Evolutionary conservation across 257 asterid genomes (phyloP).

Genomic region (Eustoma russellianum): DNA sequence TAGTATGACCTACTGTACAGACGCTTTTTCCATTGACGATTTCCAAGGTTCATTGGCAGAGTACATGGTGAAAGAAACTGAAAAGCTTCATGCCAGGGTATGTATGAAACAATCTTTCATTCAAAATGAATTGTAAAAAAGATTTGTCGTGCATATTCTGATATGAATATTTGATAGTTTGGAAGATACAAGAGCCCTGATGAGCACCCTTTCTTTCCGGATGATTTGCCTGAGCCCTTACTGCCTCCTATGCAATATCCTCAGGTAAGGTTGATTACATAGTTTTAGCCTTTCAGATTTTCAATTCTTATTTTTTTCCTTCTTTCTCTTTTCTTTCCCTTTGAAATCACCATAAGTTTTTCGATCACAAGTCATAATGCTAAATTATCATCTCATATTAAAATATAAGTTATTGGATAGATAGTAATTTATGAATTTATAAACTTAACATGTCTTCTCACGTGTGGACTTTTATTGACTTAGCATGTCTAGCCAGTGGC

Average conservation of each 20-base stretch:
- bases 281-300: too few relatives aligned
- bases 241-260: constrained; percentile 88
- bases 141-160: constrained; percentile 5
- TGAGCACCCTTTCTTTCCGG: constrained; percentile 90
- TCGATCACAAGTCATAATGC: too few relatives aligned
- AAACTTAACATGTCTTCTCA: too few relatives aligned
- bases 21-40: constrained; percentile 59
- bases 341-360: too few relatives aligned
- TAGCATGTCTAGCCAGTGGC: too few relatives aligned
- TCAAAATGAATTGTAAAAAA: neutral
- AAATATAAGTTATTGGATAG: too few relatives aligned
- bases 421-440: too few relatives aligned
- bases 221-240: constrained; percentile 50
- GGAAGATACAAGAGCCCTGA: constrained; percentile 91
- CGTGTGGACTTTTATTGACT: too few relatives aligned
- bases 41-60: constrained; percentile 75
- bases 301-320: too few relatives aligned
- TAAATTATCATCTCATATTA: too few relatives aligned
- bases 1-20: constrained; percentile 54
- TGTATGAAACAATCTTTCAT: constrained; percentile 2
- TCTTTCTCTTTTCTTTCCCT: too few relatives aligned
- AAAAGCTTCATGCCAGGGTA: constrained; percentile 88
- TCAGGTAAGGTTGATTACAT: constrained; percentile 29
- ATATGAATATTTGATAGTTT: constrained; percentile 32
- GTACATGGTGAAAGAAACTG: constrained; percentile 84